Base-by-base conservation (phyloP, 768 basidiomycete species). In the Trametes sanguinea region DNA sequence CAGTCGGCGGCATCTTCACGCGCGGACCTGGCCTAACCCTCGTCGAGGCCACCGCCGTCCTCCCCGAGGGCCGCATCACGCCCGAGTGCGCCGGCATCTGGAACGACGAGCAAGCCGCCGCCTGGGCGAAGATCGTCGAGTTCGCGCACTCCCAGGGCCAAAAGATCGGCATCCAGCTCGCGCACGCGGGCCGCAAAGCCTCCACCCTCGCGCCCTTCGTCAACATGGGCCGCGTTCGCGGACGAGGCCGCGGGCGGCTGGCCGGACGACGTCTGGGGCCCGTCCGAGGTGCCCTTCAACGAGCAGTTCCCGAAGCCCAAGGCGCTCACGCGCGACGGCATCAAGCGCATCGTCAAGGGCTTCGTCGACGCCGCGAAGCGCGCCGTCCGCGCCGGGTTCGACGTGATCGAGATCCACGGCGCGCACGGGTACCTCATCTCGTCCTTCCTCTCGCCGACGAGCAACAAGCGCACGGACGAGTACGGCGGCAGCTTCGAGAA, bases 101-200 rank as follows among this genome's bases (percentile, higher is more conserved):
- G 87, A 72, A 76, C 16, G 88, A 87, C 62, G 75, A 76, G 2
- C 88, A 90, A 33, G 77, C 73, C 62, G 77, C 72, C 11, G 66
- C 73, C 1, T 69, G 83, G 50, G 76, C 80, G 55, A 70, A 80
- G 33, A 77, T 92, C 63, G 82, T 86, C 68, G 83, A 87, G 60
- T 89, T 90, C 60, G 87, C 86, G 14, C 87, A 89, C 69, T 81
- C 84, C 1, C 86, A 87, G 66, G 81, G 78, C 50, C 84, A 87
- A 68, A 84, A 85, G 52, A 81, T 92, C 22, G 90, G 77, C 16
- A 86, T 92, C 54, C 91, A 92, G 70, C 81, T 92, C 13, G 86
- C 81, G 0, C 90, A 92, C 64, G 88, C 88, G 0, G 90, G 90
- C 0, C 78, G 90, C 16, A 92, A 92, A 70, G 87, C 84, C 0